Conservation (phyloP, 768 basidiomycete species). For the Hortiboletus campestris region DNA sequence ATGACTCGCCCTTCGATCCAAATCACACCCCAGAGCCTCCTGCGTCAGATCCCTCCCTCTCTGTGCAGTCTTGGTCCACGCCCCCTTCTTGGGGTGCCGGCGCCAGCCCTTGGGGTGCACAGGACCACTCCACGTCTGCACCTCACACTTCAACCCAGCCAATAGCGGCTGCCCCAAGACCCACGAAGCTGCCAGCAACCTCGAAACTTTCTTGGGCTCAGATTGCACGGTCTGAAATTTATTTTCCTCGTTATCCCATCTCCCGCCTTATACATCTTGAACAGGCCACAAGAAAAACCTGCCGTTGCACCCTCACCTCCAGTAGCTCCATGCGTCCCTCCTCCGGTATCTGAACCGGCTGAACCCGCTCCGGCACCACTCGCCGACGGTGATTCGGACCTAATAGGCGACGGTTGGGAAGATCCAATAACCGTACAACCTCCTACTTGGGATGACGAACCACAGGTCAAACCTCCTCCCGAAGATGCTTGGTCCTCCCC, state of each 20-base stretch:
- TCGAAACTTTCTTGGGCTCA: constrained; percentile 87
- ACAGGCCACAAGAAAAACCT: constrained; percentile 67
- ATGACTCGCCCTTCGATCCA: constrained; percentile 18
- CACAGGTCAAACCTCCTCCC: constrained; percentile 37
- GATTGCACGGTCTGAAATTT: constrained; percentile 53
- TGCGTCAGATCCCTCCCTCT: constrained; percentile 7
- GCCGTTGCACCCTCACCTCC: constrained; percentile 40
- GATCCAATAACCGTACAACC: constrained; percentile 69
- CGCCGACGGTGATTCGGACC: constrained; percentile 34
- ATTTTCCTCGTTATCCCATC: not conserved
- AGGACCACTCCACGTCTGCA: constrained; percentile 39
- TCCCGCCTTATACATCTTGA: constrained; percentile 3
- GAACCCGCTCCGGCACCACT: constrained; percentile 29
- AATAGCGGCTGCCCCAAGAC: constrained; percentile 24
- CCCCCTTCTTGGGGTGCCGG: constrained; percentile 37
- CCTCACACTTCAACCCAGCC: constrained; percentile 15
- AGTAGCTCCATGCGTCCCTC: constrained; percentile 13
- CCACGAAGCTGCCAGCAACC: constrained; percentile 60
- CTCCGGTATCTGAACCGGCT: constrained; percentile 23
- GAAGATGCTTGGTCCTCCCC: constrained; percentile 34
- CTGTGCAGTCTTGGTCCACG: constrained; percentile 25
- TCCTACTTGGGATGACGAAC: constrained; percentile 73
- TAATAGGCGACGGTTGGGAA: constrained; percentile 53
- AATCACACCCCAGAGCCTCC: constrained; percentile 14
- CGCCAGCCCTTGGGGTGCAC: constrained; percentile 29